Conservation (phyloP, 192 early-diverging fungal genomes). For the Coemansia sp. region DNA sequence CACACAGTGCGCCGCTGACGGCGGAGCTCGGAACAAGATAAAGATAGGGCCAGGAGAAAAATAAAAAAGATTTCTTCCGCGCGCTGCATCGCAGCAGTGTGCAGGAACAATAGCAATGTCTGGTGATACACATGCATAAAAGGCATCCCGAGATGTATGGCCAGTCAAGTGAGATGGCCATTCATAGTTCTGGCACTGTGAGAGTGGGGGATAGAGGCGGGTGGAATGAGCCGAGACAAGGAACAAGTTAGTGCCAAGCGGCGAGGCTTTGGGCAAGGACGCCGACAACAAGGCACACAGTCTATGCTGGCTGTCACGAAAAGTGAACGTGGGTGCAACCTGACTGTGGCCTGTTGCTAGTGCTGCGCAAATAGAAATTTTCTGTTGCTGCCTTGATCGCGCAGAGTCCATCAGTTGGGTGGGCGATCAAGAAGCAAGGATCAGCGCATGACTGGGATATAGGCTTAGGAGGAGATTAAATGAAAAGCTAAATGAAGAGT, state of each 20-base stretch:
- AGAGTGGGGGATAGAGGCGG: background rate
- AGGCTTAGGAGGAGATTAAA: background rate
- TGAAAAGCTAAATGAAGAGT: no score
- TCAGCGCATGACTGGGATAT: background rate
- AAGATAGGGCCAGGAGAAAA: background rate
- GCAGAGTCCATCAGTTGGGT: no score
- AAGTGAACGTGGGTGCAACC: background rate
- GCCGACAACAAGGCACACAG: background rate
- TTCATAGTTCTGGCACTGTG: background rate
- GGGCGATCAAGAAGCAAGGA: background rate
- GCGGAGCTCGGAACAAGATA: background rate
- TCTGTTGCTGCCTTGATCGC: background rate
- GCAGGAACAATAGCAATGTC: background rate
- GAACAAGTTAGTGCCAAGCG: background rate
- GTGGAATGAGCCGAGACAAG: background rate
- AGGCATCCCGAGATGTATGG: background rate
- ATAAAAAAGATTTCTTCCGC: background rate
- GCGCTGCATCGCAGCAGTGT: conserved; percentile 1
- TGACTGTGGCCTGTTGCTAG: background rate
- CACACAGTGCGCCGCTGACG: background rate
- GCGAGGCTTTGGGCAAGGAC: background rate
- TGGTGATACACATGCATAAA: conserved; percentile 3
- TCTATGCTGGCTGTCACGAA: background rate
- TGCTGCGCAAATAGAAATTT: background rate
- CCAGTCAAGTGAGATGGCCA: background rate